These are phyloP conservation scores for Prinsepia uniflora DNA, from an alignment of 306 rosid species.

Conservation along the genomic window DNA sequence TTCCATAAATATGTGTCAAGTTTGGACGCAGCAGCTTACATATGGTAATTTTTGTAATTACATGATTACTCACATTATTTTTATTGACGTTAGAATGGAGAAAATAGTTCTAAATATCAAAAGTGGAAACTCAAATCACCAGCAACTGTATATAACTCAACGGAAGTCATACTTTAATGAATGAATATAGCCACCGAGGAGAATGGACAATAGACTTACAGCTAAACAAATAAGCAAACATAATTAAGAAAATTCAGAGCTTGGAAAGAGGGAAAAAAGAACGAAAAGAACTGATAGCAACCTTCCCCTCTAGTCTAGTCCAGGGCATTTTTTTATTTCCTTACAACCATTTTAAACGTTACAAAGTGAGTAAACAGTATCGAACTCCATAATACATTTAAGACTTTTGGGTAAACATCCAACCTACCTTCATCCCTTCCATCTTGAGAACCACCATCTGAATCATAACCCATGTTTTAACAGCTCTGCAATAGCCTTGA, in stretches of 20 bases:
- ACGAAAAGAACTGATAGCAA: not conserved
- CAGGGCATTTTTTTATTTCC: not conserved
- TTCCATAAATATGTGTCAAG: not conserved
- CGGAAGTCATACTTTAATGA: not conserved
- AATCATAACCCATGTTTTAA: constrained; percentile 59
- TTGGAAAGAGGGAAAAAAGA: not conserved
- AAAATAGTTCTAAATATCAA: not conserved
- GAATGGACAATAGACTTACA: not conserved
- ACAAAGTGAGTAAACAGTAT: not conserved
- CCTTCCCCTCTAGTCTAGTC: not conserved
- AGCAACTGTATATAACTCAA: not conserved
- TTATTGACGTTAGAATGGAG: not conserved
- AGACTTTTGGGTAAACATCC: constrained; percentile 8
- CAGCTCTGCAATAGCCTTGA: constrained; percentile 17
- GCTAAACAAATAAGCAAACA: not conserved
- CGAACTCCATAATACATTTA: not conserved
- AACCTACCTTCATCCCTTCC: constrained; percentile 80
- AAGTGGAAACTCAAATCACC: not conserved
- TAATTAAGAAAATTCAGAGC: not conserved
- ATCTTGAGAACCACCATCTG: constrained; percentile 65
- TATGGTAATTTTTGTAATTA: not conserved
- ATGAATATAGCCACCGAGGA: not conserved
- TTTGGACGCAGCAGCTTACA: not conserved
- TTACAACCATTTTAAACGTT: not conserved
- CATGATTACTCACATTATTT: not conserved